Evolutionary conservation across 306 rosid species (phyloP).

Genomic region (Fragaria ananassa): DNA sequence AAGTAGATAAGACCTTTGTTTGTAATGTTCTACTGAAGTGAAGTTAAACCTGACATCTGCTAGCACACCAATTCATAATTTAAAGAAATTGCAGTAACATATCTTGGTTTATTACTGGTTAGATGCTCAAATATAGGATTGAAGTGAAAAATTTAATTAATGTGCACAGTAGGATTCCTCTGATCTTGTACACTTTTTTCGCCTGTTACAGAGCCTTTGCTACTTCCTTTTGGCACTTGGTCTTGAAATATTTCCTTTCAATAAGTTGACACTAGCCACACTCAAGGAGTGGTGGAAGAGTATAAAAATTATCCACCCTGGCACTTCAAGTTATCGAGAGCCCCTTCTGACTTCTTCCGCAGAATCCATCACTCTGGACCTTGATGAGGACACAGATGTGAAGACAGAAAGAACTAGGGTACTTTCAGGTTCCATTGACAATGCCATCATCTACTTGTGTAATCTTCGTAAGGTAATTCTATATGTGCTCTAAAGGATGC

Average conservation of each 20-base stretch:
- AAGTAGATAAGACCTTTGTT: background rate
- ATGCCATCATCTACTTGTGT: slow-evolving; percentile 74
- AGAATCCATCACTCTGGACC: slow-evolving; percentile 39
- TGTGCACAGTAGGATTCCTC: slow-evolving; percentile 4
- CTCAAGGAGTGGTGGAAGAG: slow-evolving; percentile 58
- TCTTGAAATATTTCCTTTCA: slow-evolving; percentile 67
- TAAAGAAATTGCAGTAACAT: background rate
- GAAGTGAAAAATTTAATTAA: background rate
- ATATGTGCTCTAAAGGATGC: slow-evolving; percentile 17
- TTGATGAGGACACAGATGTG: slow-evolving; percentile 79
- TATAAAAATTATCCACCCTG: slow-evolving; percentile 26
- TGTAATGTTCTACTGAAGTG: background rate
- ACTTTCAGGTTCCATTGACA: slow-evolving; percentile 78
- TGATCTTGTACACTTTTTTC: slow-evolving; percentile 33
- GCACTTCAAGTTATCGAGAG: slow-evolving; percentile 51
- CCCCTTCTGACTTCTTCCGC: slow-evolving; percentile 58
- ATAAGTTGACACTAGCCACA: slow-evolving; percentile 44
- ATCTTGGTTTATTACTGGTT: background rate
- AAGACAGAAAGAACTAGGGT: slow-evolving; percentile 82
- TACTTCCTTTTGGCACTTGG: slow-evolving; percentile 75
- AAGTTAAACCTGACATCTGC: background rate
- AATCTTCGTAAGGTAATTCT: slow-evolving; percentile 80
- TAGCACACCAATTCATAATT: background rate
- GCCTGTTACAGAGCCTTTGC: slow-evolving; percentile 57
- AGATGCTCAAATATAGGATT: background rate